Evolutionary conservation across 495 filamentous ascomycete species (phyloP), one percentile per base, ranked within the genome.

Genomic region (Podospora tetraspora): DNA sequence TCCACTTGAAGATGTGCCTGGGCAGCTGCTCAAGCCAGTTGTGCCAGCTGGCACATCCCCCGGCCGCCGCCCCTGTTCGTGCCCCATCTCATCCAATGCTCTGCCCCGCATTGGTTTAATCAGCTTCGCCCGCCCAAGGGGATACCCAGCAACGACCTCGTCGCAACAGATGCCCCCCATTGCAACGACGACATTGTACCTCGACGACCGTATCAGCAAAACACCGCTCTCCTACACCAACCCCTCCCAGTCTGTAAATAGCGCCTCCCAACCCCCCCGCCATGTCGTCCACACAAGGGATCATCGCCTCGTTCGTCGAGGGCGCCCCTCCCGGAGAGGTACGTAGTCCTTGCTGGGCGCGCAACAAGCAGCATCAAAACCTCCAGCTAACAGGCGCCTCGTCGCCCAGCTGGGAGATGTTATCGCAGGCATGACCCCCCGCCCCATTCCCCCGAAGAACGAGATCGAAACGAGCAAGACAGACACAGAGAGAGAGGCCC

Each of bases 251-350:
- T 57, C 22, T n/a, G 24, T 7, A 29, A 57, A 52, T 56, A 22
- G 52, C 56, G 23, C 27, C 21, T 34, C 19, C 10, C 4, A 37
- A n/a, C n/a, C n/a, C n/a, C n/a, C n/a, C n/a, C n/a, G n/a, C 68
- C 68, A 83, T 80, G 79, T 70, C 80, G 13, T 79, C 78, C n/a
- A 63, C 73, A 22, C 73, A 89, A 68, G 87, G 89, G 67, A 88
- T 90, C 30, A 81, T 92, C 64, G 91, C 92, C 69, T 89, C 92
- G 5, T 99, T 98, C 79, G 89, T 99, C 69, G 88, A 97, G 79
- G 92, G 92, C 77, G 92, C 95, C 74, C 95, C 95, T 58, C 96
- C 96, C 32, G 96, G 96, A 81, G 96, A 99, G 91, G 95, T 97
- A 87, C 72, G 84, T 76, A 66, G 67, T 34, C 37, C 32, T 16